These are phyloP conservation scores for Lentinula sp. DNA, from an alignment of 768 basidiomycete species.

Conservation along the genomic window DNA sequence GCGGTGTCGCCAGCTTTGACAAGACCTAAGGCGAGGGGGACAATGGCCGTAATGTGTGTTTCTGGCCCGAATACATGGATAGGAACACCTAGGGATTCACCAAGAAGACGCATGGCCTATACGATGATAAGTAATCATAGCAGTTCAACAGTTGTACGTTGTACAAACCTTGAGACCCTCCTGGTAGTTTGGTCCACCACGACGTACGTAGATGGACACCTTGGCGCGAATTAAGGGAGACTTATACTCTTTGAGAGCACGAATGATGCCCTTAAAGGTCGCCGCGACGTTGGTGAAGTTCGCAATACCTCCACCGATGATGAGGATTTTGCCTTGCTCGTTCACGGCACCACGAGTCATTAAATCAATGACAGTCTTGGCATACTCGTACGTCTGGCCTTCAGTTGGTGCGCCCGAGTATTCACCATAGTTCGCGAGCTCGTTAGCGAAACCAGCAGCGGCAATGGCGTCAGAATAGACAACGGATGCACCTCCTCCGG, in stretches of 20 bases:
- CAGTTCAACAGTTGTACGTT: not conserved
- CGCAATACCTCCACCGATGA: slow-evolving; percentile 99
- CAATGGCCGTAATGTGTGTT: slow-evolving; percentile 97
- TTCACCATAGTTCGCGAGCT: slow-evolving; percentile 99
- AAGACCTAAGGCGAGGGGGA: slow-evolving; percentile 94
- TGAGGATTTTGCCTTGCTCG: slow-evolving; percentile 92
- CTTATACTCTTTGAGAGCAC: slow-evolving; percentile 92
- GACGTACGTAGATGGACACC: slow-evolving; percentile 95
- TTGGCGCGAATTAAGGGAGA: slow-evolving; percentile 72
- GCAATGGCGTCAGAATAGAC: slow-evolving; percentile 74
- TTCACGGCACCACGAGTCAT: slow-evolving; percentile 85
- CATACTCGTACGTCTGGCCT: slow-evolving; percentile 98
- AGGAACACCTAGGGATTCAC: slow-evolving; percentile 93
- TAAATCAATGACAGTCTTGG: slow-evolving; percentile 96
- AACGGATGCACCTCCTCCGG: slow-evolving; percentile 85
- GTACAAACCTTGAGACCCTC: slow-evolving; percentile 37
- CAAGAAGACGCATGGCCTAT: slow-evolving; percentile 89
- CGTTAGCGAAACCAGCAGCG: slow-evolving; percentile 75
- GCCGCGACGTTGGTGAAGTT: slow-evolving; percentile 99
- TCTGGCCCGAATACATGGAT: slow-evolving; percentile 98
- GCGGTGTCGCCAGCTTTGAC: slow-evolving; percentile 39
- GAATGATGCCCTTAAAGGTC: slow-evolving; percentile 85
- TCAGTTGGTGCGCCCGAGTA: slow-evolving; percentile 98
- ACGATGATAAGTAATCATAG: not conserved
- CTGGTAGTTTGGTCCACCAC: slow-evolving; percentile 99